phyloP scores from a whole-genome alignment of 2,329 filamentous ascomycete genomes.

The Fusarium sp. region DNA sequence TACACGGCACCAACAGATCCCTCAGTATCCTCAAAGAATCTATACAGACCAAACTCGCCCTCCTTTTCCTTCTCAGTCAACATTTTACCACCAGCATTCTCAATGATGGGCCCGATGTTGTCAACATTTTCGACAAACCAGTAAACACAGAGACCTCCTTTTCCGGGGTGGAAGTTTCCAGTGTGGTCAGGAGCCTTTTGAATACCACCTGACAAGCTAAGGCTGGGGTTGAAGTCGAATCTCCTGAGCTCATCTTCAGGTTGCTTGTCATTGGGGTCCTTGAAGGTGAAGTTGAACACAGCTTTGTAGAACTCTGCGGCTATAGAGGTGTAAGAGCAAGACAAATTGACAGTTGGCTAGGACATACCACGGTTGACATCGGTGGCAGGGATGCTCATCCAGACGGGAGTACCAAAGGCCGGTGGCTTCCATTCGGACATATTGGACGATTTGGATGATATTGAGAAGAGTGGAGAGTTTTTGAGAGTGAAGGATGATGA shows the following conservation, averaged over 20 bases:
- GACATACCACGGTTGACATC: conserved; percentile 44
- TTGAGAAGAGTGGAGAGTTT: background rate
- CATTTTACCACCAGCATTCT: conserved; percentile 47
- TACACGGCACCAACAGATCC: conserved; percentile 49
- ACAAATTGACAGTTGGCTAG: background rate
- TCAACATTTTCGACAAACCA: conserved; percentile 51
- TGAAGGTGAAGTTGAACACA: conserved; percentile 47
- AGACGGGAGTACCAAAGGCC: conserved; percentile 45
- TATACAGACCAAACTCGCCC: conserved; percentile 43
- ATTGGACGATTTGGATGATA: background rate
- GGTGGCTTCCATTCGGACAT: conserved; percentile 49
- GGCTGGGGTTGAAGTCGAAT: conserved; percentile 48
- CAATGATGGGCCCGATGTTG: conserved; percentile 38
- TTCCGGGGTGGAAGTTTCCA: conserved; percentile 42
- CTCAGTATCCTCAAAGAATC: conserved; percentile 50
- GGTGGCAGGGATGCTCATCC: conserved; percentile 47
- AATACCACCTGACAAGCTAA: conserved; percentile 47
- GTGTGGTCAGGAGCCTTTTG: conserved; percentile 43
- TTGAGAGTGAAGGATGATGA: background rate
- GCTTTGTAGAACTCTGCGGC: conserved; percentile 47
- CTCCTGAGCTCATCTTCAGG: conserved; percentile 32
- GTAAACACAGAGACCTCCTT: conserved; percentile 45
- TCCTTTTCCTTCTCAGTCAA: conserved; percentile 45
- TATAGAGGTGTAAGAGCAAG: conserved; percentile 11
- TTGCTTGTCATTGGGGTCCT: conserved; percentile 20